Conservation (phyloP, 495 filamentous ascomycete genomes). For the Pyrenopolyporus hunteri region DNA sequence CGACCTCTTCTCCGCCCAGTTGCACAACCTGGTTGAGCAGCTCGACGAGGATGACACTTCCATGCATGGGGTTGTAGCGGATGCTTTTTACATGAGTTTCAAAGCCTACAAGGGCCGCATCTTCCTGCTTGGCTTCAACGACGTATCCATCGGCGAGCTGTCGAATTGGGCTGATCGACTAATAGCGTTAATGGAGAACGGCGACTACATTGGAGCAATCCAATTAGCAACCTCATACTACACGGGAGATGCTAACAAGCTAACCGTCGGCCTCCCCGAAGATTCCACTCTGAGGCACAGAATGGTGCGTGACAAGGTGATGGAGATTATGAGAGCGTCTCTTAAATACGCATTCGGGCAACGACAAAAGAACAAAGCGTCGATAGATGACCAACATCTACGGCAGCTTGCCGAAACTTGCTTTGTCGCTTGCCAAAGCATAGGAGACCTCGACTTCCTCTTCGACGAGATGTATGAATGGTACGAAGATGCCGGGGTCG, state of each 20-base stretch:
- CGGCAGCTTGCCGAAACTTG: conserved; percentile 81
- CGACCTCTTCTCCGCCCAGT: conserved; percentile 83
- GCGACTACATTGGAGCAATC: conserved; percentile 91
- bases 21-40: conserved; percentile 83
- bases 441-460: conserved; percentile 78
- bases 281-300: conserved; percentile 75
- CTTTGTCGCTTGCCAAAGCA: conserved; percentile 79
- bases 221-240: conserved; percentile 90
- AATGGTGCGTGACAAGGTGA: conserved; percentile 84
- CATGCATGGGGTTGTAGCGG: conserved; percentile 94
- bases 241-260: conserved; percentile 82
- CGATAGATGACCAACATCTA: conserved; percentile 64
- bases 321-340: conserved; percentile 94
- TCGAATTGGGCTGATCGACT: conserved; percentile 99
- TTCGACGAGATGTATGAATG: conserved; percentile 90
- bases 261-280: conserved; percentile 92
- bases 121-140: conserved; percentile 89
- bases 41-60: conserved; percentile 85
- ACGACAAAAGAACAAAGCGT: conserved; percentile 57
- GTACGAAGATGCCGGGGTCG: conserved; percentile 77
- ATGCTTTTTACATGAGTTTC: conserved; percentile 98
- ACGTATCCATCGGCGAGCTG: conserved; percentile 83
- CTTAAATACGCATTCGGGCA: conserved; percentile 85
- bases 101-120: conserved; percentile 92
- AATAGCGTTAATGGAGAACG: conserved; percentile 93